phyloP scores from a whole-genome alignment of 1,284 basidiomycete species.

The Wallemia hederae region DNA sequence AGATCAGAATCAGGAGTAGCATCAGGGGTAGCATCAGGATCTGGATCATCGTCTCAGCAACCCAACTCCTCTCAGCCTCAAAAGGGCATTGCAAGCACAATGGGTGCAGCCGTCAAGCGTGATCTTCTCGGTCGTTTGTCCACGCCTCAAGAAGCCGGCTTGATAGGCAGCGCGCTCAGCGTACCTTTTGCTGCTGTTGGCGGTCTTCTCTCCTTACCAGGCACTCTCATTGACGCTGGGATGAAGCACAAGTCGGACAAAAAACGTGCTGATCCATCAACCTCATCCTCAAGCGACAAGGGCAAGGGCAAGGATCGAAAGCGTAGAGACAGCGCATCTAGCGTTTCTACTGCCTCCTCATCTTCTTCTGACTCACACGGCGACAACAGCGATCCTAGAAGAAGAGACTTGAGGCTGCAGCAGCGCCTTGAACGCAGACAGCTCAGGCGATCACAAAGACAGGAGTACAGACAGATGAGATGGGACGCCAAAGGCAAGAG shows the following conservation, averaged over 20 bases:
- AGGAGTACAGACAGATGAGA: not conserved
- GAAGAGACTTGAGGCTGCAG: not conserved
- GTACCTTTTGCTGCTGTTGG: not conserved
- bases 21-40: too few relatives aligned
- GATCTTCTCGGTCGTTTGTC: not conserved
- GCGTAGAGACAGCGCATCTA: not conserved
- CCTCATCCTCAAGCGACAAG: too few relatives aligned
- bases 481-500: not conserved
- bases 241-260: not conserved
- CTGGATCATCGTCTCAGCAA: not conserved
- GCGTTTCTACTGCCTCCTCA: not conserved
- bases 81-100: not conserved
- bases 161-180: not conserved
- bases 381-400: not conserved
- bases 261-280: too few relatives aligned
- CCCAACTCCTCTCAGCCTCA: not conserved
- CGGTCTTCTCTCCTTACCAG: not conserved
- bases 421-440: not conserved
- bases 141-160: not conserved
- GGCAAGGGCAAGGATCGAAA: not conserved
- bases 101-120: not conserved
- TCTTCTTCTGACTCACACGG: not conserved
- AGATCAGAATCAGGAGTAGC: too few relatives aligned
- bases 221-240: not conserved
- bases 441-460: too few relatives aligned